phyloP scores from a whole-genome alignment of 2,329 filamentous ascomycete species.

The Lojkania enalia region DNA sequence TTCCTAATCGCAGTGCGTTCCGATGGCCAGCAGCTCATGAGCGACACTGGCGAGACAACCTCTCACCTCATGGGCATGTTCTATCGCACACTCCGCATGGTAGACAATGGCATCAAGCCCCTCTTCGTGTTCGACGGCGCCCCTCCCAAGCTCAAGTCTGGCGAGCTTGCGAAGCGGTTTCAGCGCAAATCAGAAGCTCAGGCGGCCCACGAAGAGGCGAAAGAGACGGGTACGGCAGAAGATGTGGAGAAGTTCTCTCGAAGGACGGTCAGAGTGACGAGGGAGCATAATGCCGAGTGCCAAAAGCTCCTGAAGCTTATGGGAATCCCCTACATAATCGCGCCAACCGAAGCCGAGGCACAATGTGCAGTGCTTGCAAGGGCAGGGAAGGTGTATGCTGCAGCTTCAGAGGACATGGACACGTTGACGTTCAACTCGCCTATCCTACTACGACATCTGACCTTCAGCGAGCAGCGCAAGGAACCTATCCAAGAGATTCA shows the following conservation, averaged over 20 bases:
- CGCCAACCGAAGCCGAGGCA: slow-evolving; percentile 94
- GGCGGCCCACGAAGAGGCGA: slow-evolving; percentile 89
- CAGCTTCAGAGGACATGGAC: slow-evolving; percentile 98
- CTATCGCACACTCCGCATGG: slow-evolving; percentile 96
- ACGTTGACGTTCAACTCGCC: slow-evolving; percentile 94
- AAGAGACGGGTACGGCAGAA: slow-evolving; percentile 93
- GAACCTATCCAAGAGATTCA: slow-evolving; percentile 97
- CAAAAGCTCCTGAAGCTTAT: slow-evolving; percentile 89
- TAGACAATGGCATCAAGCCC: slow-evolving; percentile 98
- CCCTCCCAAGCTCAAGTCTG: slow-evolving; percentile 95
- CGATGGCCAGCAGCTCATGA: slow-evolving; percentile 94
- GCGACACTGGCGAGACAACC: slow-evolving; percentile 92
- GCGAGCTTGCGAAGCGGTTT: slow-evolving; percentile 93
- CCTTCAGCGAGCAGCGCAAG: slow-evolving; percentile 95
- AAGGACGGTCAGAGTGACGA: slow-evolving; percentile 89
- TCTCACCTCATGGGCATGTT: slow-evolving; percentile 99
- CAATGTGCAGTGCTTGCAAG: slow-evolving; percentile 90
- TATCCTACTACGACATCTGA: slow-evolving; percentile 87
- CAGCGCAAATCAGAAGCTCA: slow-evolving; percentile 92
- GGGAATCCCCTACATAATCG: slow-evolving; percentile 93
- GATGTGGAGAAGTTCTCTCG: slow-evolving; percentile 98
- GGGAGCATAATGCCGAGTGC: slow-evolving; percentile 95
- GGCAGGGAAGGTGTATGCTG: slow-evolving; percentile 93
- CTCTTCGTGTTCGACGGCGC: slow-evolving; percentile 98
- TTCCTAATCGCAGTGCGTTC: slow-evolving; percentile 97